These are phyloP conservation scores for Apiotrichum laibachii DNA, from an alignment of 1,284 basidiomycete genomes.

Conservation along the genomic window DNA sequence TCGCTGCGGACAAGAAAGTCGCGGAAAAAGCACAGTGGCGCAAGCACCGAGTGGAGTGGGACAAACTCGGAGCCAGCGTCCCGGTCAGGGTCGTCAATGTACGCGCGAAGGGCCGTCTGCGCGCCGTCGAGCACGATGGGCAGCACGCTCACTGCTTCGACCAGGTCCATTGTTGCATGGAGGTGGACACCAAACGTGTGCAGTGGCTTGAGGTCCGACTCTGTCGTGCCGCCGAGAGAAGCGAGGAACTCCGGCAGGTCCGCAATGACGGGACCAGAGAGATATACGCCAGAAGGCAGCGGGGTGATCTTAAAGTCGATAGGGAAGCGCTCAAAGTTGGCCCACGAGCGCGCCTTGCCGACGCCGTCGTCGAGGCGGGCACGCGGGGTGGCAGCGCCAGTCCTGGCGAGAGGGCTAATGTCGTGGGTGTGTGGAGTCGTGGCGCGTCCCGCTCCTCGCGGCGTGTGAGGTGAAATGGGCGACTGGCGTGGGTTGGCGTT, in stretches of 20 bases:
- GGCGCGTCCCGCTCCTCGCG: not conserved
- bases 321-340: constrained; percentile 46
- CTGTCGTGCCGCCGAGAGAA: constrained; percentile 9
- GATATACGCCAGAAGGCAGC: constrained; percentile 42
- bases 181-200: constrained; percentile 24
- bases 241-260: constrained; percentile 7
- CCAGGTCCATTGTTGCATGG: constrained; percentile 22
- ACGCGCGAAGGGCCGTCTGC: constrained; percentile 12
- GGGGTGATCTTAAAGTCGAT: constrained; percentile 49
- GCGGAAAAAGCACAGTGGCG: constrained; percentile 28
- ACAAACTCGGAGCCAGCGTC: not conserved
- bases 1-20: constrained; percentile 12
- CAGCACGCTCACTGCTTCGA: constrained; percentile 25
- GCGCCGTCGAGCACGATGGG: constrained; percentile 32
- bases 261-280: not conserved
- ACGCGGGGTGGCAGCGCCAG: not conserved
- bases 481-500: too few relatives aligned
- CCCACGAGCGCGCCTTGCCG: constrained; percentile 49
- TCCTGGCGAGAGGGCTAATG: not conserved
- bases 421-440: not conserved
- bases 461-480: too few relatives aligned
- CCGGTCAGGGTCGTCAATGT: constrained; percentile 14
- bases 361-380: constrained; percentile 35
- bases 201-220: constrained; percentile 9
- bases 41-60: not conserved